phyloP scores from a whole-genome alignment of 225 moss, liverwort and hornwort species.

The Physcomitrellopsis africana region DNA sequence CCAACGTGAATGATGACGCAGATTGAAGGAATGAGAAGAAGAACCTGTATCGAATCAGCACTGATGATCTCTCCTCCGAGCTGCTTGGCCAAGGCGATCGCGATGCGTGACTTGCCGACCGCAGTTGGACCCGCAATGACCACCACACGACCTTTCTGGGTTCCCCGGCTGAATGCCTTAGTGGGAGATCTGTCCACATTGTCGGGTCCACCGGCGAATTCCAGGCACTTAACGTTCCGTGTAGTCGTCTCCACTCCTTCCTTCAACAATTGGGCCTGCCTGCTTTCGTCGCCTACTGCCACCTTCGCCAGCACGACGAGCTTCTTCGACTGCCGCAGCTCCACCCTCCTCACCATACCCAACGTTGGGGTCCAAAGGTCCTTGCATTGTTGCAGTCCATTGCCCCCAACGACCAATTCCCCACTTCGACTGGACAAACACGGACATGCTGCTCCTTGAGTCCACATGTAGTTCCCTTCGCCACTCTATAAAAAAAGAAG shows the following conservation, averaged over 20 bases:
- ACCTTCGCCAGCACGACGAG: constrained; percentile 16
- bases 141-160: constrained; percentile 39
- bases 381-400: not conserved
- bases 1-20: too few species aligned
- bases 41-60: constrained; percentile 64
- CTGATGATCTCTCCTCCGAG: constrained; percentile 65
- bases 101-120: constrained; percentile 60
- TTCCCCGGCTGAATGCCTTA: constrained; percentile 16
- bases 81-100: constrained; percentile 53
- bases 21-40: not conserved
- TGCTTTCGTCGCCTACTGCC: constrained; percentile 23
- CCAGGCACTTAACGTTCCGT: constrained; percentile 22
- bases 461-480: constrained; percentile 26
- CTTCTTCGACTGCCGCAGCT: not conserved
- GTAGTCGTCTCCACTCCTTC: constrained; percentile 9
- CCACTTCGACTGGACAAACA: constrained; percentile 29
- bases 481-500: too few species aligned
- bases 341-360: not conserved
- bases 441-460: constrained; percentile 24
- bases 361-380: not conserved
- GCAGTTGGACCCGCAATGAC: constrained; percentile 66
- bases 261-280: constrained; percentile 22
- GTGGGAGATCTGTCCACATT: constrained; percentile 18
- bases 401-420: constrained; percentile 18
- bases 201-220: constrained; percentile 32